Evolutionary conservation across 164 flowering plant genomes (phyloP).

Genomic region (Chimonanthus salicifolius): DNA sequence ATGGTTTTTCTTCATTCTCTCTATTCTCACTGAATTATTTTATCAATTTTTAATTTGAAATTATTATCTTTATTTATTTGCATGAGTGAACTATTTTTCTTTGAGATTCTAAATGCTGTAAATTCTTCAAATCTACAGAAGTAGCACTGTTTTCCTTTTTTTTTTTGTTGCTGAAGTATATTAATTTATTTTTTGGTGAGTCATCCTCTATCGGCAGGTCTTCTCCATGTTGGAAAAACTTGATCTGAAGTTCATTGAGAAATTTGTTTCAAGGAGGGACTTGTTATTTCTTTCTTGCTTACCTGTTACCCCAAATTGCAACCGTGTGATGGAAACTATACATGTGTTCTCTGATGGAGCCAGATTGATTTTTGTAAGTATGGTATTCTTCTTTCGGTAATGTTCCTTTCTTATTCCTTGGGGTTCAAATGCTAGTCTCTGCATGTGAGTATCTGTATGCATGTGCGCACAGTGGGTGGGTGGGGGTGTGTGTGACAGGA

Average conservation of each 20-base stretch:
- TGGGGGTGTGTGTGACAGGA: too few relatives aligned
- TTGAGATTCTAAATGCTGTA: background rate
- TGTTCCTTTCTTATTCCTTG: background rate
- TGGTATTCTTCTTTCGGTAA: background rate
- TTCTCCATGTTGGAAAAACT: conserved; percentile 45
- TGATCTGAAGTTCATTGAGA: conserved; percentile 32
- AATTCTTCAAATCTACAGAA: background rate
- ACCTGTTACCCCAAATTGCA: conserved; percentile 76
- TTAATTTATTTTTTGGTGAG: background rate
- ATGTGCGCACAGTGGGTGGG: too few relatives aligned
- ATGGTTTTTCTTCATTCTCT: background rate
- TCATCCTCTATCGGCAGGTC: conserved; percentile 37
- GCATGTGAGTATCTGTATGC: background rate
- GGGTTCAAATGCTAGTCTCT: background rate
- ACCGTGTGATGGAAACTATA: conserved; percentile 59
- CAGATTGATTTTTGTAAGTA: conserved; percentile 58
- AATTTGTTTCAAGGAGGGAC: conserved; percentile 28
- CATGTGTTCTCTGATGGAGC: conserved; percentile 39
- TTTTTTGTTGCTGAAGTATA: background rate
- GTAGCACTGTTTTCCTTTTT: background rate
- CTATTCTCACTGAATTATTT: background rate
- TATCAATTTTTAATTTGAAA: background rate
- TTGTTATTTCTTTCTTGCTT: conserved; percentile 48
- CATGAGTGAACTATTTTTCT: background rate
- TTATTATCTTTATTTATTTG: background rate